Conservation (phyloP, 2,329 filamentous ascomycete genomes). For the Ophiostoma montium region DNA sequence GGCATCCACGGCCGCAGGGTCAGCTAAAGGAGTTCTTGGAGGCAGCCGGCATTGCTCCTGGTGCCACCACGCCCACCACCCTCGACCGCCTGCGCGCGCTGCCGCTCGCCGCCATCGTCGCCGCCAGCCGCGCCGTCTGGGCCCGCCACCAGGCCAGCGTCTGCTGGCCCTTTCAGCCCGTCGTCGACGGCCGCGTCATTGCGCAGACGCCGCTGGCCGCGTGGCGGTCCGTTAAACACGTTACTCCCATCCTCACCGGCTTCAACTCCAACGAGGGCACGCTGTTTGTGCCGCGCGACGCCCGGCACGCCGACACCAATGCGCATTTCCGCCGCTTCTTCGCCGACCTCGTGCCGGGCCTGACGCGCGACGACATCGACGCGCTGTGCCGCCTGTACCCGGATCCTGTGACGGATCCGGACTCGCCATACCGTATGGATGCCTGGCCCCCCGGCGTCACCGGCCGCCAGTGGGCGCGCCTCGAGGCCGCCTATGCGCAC, state of each 20-base stretch:
- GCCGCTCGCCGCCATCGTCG: conserved; percentile 23
- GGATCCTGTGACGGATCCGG: conserved; percentile 29
- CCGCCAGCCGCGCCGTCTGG: conserved; percentile 31
- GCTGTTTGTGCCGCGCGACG: conserved; percentile 38
- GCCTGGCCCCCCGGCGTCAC: conserved; percentile 21
- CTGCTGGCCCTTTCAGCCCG: conserved; percentile 54
- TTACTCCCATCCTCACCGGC: conserved; percentile 53
- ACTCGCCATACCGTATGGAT: conserved; percentile 18
- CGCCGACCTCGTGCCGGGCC: conserved; percentile 41
- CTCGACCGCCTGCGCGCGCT: conserved; percentile 35
- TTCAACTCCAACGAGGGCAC: conserved; percentile 59
- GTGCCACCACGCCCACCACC: conserved; percentile 20
- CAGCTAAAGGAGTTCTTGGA: conserved; percentile 42
- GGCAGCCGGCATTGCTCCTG: conserved; percentile 24
- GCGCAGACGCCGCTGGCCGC: conserved; percentile 41
- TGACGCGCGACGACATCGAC: conserved; percentile 36
- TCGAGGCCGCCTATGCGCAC: conserved; percentile 47
- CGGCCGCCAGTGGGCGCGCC: conserved; percentile 41
- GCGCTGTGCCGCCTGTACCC: conserved; percentile 48
- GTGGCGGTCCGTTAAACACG: too few species aligned
- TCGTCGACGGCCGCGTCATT: conserved; percentile 47
- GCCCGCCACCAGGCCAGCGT: conserved; percentile 27
- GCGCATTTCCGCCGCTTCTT: conserved; percentile 48
- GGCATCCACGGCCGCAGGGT: conserved; percentile 41
- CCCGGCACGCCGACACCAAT: conserved; percentile 26